Conservation (phyloP, 345 rosid species). For the Arabidopsis arenosa region DNA sequence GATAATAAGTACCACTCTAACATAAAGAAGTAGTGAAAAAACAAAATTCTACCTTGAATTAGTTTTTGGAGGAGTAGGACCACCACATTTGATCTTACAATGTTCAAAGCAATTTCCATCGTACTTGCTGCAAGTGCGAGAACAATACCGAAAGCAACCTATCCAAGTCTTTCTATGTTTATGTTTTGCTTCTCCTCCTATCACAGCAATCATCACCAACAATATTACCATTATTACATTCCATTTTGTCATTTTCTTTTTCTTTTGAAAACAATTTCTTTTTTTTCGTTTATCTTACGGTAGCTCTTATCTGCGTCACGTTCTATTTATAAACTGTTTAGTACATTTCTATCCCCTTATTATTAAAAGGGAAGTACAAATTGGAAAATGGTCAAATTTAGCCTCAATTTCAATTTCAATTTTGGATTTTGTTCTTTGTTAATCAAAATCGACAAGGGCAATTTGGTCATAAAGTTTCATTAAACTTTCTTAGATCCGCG, state of each 20-base stretch:
- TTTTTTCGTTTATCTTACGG: neutral
- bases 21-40: neutral
- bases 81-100: slow-evolving; percentile 42
- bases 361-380: too few species aligned
- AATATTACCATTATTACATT: slow-evolving; percentile 21
- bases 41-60: slow-evolving; percentile 12
- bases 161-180: neutral
- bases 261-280: neutral
- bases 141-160: slow-evolving; percentile 30
- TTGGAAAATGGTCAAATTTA: too few species aligned
- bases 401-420: too few species aligned
- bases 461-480: too few species aligned
- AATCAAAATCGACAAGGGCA: too few species aligned
- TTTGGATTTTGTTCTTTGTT: too few species aligned
- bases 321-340: slow-evolving; percentile 25
- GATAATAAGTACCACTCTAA: neutral
- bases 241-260: slow-evolving; percentile 9
- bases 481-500: too few species aligned
- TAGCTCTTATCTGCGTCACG: neutral
- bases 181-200: slow-evolving; percentile 13
- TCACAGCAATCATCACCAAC: slow-evolving; percentile 9
- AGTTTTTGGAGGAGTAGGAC: slow-evolving; percentile 17
- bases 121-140: slow-evolving; percentile 15
- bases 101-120: slow-evolving; percentile 32
- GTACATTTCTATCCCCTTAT: neutral